phyloP scores from a whole-genome alignment of 805 yeast genomes.

The Priceomyces carsonii region DNA sequence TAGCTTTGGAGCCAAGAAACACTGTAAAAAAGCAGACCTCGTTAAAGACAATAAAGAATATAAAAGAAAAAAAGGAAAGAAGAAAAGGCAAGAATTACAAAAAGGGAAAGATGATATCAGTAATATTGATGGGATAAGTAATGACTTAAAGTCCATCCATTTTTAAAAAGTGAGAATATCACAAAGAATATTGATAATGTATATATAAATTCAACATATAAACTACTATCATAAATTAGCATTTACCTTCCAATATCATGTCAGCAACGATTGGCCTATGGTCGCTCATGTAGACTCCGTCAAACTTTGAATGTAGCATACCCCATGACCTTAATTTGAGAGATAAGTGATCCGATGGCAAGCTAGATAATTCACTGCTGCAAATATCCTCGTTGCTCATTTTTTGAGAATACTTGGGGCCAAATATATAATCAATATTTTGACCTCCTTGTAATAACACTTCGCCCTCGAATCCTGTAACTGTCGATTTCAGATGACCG shows the following conservation, averaged over 20 bases:
- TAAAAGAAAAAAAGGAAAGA: neutral
- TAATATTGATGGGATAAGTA: too few species aligned
- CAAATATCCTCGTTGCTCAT: slow-evolving; percentile 6
- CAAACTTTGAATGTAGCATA: slow-evolving; percentile 37
- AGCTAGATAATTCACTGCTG: slow-evolving; percentile 16
- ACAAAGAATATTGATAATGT: too few species aligned
- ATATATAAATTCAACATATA: too few species aligned
- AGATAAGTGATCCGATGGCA: slow-evolving; percentile 23
- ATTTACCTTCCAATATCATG: slow-evolving; percentile 7
- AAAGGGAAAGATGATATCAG: too few species aligned
- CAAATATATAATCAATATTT: slow-evolving; percentile 49
- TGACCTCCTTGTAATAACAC: slow-evolving; percentile 20
- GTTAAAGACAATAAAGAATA: neutral
- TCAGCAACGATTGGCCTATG: slow-evolving; percentile 41
- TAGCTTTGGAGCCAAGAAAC: too few species aligned
- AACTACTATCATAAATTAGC: too few species aligned
- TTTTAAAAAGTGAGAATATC: too few species aligned
- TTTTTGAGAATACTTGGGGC: slow-evolving; percentile 24
- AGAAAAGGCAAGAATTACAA: too few species aligned
- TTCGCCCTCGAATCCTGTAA: slow-evolving; percentile 47
- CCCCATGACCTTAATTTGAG: slow-evolving; percentile 24
- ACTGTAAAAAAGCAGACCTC: neutral
- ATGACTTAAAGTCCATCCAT: too few species aligned
- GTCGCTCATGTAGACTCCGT: slow-evolving; percentile 37
- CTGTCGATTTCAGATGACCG: slow-evolving; percentile 43